Evolutionary conservation across 352 stramenopile species (phyloP), one percentile per base, ranked within the genome.

Genomic region (Globisporangium heterothallicum): DNA sequence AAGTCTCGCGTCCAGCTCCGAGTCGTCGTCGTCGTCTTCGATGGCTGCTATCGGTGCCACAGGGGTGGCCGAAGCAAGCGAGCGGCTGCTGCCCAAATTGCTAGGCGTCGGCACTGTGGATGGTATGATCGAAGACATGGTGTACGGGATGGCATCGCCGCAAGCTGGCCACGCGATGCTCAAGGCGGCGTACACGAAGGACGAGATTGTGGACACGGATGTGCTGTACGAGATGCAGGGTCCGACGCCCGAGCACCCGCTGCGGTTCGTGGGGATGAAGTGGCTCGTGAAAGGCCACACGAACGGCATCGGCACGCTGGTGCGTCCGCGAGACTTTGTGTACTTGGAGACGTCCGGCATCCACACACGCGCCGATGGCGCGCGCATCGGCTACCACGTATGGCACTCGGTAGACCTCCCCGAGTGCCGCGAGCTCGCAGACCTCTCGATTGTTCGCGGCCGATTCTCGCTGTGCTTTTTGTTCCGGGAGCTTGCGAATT

Each of bases 51-150:
- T n/a, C n/a, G n/a, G n/a, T n/a, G n/a, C n/a, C n/a, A n/a, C n/a
- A n/a, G n/a, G n/a, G n/a, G n/a, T n/a, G n/a, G n/a, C n/a, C n/a
- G n/a, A n/a, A n/a, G n/a, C n/a, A n/a, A n/a, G n/a, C n/a, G n/a
- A n/a, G n/a, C n/a, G n/a, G n/a, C n/a, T n/a, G n/a, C n/a, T n/a
- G 4, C 32, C 32, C 3, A 38, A 38, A 38, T 38, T 38, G 8
- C 32, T 38, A 2, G 32, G 14, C 32, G 51, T 81, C 13, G 78
- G 78, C 9, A 72, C 73, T 6, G 44, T 86, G n/a, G 54, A 68
- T 5, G 73, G 75, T 9, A 64, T 52, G n/a, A 53, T 89, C 29
- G 71, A 89, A 24, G 76, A 86, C 48, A 53, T 84, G 45, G 81
- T 89, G 70, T 87, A 81, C 51, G 74, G 70, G n/a, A 30, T 66